Evolutionary conservation across 106 monocot species (phyloP), one percentile per base, ranked within the genome.

Genomic region (Xerophyta viscosa): DNA sequence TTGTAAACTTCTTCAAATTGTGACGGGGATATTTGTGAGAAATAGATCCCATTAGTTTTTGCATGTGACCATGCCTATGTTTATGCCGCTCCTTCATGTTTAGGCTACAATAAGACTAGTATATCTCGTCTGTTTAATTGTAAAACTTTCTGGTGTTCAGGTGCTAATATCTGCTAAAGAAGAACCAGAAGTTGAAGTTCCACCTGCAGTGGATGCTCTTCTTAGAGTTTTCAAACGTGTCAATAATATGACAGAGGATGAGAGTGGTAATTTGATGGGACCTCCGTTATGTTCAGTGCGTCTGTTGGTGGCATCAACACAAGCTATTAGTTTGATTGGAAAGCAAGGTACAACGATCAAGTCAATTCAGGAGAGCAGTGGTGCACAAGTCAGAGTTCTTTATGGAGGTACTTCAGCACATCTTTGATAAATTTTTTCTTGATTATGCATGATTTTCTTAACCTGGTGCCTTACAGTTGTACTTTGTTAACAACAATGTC

Each of bases 311-410:
- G 62, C 83, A 50, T 71, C 80, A 24, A 36, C 73, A 0, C 93
- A 94, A 64, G 88, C 88, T n/a, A 67, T 84, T 26, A 84, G 64
- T 62, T 68, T 94, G 57, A 94, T 94, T 41, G 93, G 93, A 41
- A 94, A 88, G 57, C 83, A 83, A 54, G 93, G 93, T 15, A 24
- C 52, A 23, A 46, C 48, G 20, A 94, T 94, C 33, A 94, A 84
- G 58, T 69, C 88, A 2, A 94, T 94, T 55, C 93, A 94, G 52
- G 93, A 94, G 64, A 58, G 25, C 18, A 65, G 54, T 66, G 67
- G 75, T 69, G 83, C 87, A 37, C 49, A 59, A 7, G 60, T 93
- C 50, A 60, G 83, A 31, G 73, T 93, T 54, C 53, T 84, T 23
- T 61, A 76, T 48, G 62, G 75, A 78, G 94, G 94, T 88, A 84